Evolutionary conservation across 2,329 filamentous ascomycete species (phyloP).

Genomic region (Venturia carpophila): DNA sequence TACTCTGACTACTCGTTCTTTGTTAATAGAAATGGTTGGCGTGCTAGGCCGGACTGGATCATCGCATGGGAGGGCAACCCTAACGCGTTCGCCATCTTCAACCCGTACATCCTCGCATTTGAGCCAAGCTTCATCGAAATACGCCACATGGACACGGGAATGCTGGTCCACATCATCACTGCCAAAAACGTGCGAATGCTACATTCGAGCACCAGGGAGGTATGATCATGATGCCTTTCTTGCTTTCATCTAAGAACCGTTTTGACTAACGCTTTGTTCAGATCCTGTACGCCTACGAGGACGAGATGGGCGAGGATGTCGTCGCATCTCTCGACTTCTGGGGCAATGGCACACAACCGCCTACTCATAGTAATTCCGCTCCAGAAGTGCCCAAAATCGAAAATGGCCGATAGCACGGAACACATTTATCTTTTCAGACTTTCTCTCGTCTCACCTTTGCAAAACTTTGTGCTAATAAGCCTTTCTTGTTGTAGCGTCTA

Average conservation of each 20-base stretch:
- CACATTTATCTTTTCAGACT: neutral
- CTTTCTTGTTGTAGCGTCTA: constrained; percentile 6
- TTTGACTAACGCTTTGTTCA: constrained; percentile 33
- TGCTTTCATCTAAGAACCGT: neutral
- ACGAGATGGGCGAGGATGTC: constrained; percentile 86
- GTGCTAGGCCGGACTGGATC: constrained; percentile 89
- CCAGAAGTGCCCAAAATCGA: constrained; percentile 12
- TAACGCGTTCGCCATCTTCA: constrained; percentile 85
- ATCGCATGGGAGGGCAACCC: constrained; percentile 97
- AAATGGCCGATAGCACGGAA: constrained; percentile 3
- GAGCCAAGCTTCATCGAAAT: constrained; percentile 97
- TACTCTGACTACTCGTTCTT: constrained; percentile 99
- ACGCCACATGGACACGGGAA: constrained; percentile 86
- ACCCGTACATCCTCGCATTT: constrained; percentile 95
- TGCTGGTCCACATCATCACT: constrained; percentile 86
- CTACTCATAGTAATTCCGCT: constrained; percentile 12
- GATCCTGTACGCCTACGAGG: constrained; percentile 97
- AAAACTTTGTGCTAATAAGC: neutral
- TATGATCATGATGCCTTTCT: constrained; percentile 38
- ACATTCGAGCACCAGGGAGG: constrained; percentile 94
- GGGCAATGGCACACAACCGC: constrained; percentile 30
- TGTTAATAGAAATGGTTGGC: constrained; percentile 97
- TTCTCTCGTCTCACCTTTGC: neutral
- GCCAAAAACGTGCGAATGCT: constrained; percentile 97
- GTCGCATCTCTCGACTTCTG: constrained; percentile 96